Evolutionary conservation across 1,284 basidiomycete genomes (phyloP), one percentile per base, ranked within the genome.

Genomic region (Microbotryomycetes sp.): DNA sequence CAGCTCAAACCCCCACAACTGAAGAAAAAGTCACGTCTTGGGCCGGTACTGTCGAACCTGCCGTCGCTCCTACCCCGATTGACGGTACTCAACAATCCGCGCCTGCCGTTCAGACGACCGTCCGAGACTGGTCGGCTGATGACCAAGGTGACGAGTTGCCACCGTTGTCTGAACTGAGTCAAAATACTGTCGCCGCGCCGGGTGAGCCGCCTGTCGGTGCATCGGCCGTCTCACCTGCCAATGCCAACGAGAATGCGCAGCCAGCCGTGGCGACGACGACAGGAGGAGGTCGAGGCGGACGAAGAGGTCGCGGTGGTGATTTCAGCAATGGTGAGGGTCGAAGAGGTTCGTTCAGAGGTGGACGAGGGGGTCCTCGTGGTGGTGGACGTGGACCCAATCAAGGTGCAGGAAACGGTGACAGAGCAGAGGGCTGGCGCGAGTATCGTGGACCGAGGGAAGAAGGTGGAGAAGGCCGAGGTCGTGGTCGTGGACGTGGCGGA

Each of bases 1-100:
- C n/a, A 24, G 54, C 15, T 26, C 26, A 68, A 76, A 75, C 67
- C 70, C 15, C 64, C 28, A 60, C 72, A 26, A 68, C 74, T 5
- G 76, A 74, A 29, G 66, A 61, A 35, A 65, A 67, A 45, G 69
- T 65, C 26, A 47, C 62, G 6, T 35, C 48, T 27, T 61, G 65
- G 61, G 55, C 56, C 7, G 50, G 59, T 23, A 57, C 58, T 6
- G 31, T 65, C 23, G 57, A 53, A 26, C n/a, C 29, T 29, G 50
- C 31, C 28, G 26, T 51, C 29, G 50, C 28, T 6, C 41, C 57
- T 27, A 9, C 52, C 29, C 15, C 55, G 24, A 46, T 55, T 15
- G 47, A 53, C n/a, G 52, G 24, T 26, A 30, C 29, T 45, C 35
- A 29, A 15, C 31, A 26, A 11, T 45, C 16, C 11, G 31, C 47